Base-by-base conservation (phyloP, 2,329 filamentous ascomycete genomes). In the Shiraia bambusicola region DNA sequence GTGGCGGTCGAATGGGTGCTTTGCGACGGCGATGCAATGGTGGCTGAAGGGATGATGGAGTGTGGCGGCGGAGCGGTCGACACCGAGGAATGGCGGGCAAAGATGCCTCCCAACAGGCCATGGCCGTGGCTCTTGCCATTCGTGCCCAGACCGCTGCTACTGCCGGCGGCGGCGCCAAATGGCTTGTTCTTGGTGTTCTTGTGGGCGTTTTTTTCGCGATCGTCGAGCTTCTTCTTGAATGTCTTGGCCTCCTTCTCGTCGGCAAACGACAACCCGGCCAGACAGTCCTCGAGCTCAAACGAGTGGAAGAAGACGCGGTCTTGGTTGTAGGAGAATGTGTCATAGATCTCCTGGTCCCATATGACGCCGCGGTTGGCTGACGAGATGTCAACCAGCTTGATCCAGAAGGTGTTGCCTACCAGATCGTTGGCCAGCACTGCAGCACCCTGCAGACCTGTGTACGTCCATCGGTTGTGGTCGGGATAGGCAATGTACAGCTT, bases 191-290 rank as follows among this genome's bases (percentile, higher is more conserved):
- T 83, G 3, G 91, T 96, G 49, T 85, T 83, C 73, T 94, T 94
- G 73, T 86, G 92, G 28, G 90, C 92, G 72, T 92, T 91, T 80
- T 95, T 96, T 73, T 97, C 91, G 52, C 91, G 80, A 65, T 96
- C 91, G 58, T 93, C 86, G 80, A 98, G 88, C 76, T 96, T 97
- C 79, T 96, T 95, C 71, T 91, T 85, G 73, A 98, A 97, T 45
- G 88, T 87, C 72, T 88, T 94, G 25, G 93, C 93, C 73, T 98
- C 93, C 71, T 96, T 97, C 75, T 97, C 93, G 69, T 97, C 93
- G 47, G 86, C 84, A 62, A 98, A 98, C 16, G 89, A 95, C 46
- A 98, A 74, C 1, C 85, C 93, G 5, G 90, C 93, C 47, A 94
- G 74, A 61, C 90, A 97, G 50, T 94, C 84, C 70, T 97, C 91